Evolutionary conservation across 2,329 filamentous ascomycete species (phyloP).

Genomic region (Neonectria faginata): DNA sequence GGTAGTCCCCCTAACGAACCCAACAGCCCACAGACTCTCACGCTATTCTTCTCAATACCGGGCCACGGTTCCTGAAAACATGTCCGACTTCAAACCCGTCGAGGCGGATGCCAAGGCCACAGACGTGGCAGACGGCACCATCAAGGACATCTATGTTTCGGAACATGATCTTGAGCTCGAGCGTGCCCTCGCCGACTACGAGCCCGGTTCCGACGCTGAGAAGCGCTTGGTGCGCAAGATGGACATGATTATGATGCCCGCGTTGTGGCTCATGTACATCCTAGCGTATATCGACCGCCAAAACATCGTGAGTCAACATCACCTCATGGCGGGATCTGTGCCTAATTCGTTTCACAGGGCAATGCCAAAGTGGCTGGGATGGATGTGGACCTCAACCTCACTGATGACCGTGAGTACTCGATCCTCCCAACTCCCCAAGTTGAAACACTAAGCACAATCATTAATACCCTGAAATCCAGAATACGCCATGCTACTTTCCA

Average conservation of each 20-base stretch:
- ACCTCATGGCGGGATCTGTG: not conserved
- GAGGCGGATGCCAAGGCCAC: slow-evolving; percentile 7
- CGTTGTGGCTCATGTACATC: slow-evolving; percentile 65
- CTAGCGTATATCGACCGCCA: slow-evolving; percentile 47
- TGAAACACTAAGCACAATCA: not conserved
- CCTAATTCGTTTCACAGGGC: slow-evolving; percentile 43
- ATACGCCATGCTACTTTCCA: slow-evolving; percentile 63
- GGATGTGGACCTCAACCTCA: slow-evolving; percentile 58
- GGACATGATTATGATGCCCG: slow-evolving; percentile 54
- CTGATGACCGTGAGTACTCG: slow-evolving; percentile 48
- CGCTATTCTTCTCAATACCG: not conserved
- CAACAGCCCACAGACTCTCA: not conserved
- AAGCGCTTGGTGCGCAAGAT: slow-evolving; percentile 49
- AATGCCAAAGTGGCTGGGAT: slow-evolving; percentile 65
- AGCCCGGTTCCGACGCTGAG: slow-evolving; percentile 41
- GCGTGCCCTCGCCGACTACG: slow-evolving; percentile 44
- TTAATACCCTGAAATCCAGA: slow-evolving; percentile 38
- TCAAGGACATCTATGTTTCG: slow-evolving; percentile 25
- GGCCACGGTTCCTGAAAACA: not conserved
- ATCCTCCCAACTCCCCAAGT: no score
- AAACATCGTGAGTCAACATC: slow-evolving; percentile 42
- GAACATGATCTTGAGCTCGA: slow-evolving; percentile 40
- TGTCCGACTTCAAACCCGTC: slow-evolving; percentile 11
- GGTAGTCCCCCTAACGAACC: not conserved
- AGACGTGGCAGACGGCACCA: slow-evolving; percentile 22